Evolutionary conservation across 2,329 filamentous ascomycete genomes (phyloP).

Genomic region (Capronia americana): DNA sequence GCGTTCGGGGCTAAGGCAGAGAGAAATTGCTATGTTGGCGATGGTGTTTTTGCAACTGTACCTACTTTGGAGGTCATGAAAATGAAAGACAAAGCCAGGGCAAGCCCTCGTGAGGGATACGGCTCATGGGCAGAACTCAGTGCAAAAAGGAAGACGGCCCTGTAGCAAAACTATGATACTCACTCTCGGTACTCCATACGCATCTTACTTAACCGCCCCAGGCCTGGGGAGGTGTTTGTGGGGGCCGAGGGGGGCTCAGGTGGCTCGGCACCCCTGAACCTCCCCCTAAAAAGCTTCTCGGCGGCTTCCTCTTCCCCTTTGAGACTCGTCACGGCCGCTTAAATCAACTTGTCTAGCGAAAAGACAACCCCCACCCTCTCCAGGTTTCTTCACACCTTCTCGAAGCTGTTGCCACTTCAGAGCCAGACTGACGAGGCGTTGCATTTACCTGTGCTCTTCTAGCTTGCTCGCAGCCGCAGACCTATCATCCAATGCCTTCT

Average conservation of each 20-base stretch:
- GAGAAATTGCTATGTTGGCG: neutral
- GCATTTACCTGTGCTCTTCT: too few species aligned
- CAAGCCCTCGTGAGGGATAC: neutral
- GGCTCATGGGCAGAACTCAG: neutral
- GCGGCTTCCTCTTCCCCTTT: too few species aligned
- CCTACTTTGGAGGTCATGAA: neutral
- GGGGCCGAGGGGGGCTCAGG: too few species aligned
- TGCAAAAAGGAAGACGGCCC: neutral
- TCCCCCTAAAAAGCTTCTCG: neutral
- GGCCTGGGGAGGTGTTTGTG: neutral
- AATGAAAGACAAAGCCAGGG: neutral
- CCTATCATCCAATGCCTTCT: too few species aligned
- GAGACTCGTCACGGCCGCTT: too few species aligned
- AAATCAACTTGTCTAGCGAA: too few species aligned
- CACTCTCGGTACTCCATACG: neutral
- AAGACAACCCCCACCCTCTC: too few species aligned
- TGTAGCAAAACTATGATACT: neutral
- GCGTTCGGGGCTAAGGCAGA: constrained; percentile 5
- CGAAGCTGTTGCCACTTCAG: too few species aligned
- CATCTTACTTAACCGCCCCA: neutral
- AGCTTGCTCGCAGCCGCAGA: too few species aligned
- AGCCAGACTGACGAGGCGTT: too few species aligned
- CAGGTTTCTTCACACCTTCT: too few species aligned
- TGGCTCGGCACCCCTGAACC: too few species aligned
- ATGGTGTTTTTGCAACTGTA: neutral